phyloP scores from a whole-genome alignment of 2,329 filamentous ascomycete genomes.

The Camptophora hylomeconis region DNA sequence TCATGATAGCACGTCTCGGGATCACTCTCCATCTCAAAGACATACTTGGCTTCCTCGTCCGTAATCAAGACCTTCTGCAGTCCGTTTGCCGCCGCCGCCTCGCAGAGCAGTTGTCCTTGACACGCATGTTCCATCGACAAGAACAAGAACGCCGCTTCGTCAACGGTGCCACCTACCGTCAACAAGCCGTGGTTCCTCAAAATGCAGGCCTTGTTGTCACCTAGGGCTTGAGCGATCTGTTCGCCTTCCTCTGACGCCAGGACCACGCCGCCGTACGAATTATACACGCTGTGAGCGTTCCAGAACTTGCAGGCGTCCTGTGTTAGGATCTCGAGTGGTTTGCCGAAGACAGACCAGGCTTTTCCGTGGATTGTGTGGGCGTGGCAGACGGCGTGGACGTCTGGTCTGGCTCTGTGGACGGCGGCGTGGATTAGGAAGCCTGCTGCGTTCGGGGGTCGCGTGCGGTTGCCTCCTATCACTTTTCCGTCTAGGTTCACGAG shows the following conservation, averaged over 20 bases:
- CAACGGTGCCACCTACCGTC: conserved; percentile 57
- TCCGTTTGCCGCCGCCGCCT: conserved; percentile 48
- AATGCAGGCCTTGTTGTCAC: conserved; percentile 48
- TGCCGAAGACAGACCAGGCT: conserved; percentile 54
- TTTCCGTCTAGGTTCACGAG: conserved; percentile 51
- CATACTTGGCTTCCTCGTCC: conserved; percentile 26
- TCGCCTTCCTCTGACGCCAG: conserved; percentile 51
- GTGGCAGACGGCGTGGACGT: conserved; percentile 56
- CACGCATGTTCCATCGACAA: conserved; percentile 56
- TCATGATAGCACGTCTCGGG: conserved; percentile 18
- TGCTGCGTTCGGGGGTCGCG: conserved; percentile 49
- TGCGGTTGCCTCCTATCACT: conserved; percentile 51
- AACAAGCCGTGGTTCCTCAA: conserved; percentile 61
- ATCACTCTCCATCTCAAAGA: conserved; percentile 18
- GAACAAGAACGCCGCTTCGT: conserved; percentile 61
- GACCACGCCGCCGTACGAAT: conserved; percentile 51
- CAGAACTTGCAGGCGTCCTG: conserved; percentile 21
- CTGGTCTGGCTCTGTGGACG: conserved; percentile 51
- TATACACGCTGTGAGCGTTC: conserved; percentile 51
- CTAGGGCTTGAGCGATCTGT: conserved; percentile 50
- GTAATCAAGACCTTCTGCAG: conserved; percentile 40
- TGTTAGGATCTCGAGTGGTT: conserved; percentile 56
- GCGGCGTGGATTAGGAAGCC: conserved; percentile 60
- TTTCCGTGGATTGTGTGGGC: conserved; percentile 54
- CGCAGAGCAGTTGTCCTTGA: conserved; percentile 52